phyloP scores from a whole-genome alignment of 176 grass and related monocot genomes.

The Leersia perrieri region DNA sequence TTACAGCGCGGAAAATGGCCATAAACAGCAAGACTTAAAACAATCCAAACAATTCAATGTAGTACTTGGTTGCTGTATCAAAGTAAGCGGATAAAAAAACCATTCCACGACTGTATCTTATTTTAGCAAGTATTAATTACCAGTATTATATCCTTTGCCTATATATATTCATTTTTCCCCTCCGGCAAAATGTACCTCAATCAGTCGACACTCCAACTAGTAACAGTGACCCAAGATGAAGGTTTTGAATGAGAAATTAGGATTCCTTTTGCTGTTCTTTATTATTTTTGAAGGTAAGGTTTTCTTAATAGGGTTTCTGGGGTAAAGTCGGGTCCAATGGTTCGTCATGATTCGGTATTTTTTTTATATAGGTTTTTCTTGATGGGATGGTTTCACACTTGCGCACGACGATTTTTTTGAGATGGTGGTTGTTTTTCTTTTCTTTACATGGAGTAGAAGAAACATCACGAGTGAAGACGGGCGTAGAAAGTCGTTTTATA shows the following conservation, averaged over 20 bases:
- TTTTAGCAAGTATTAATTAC: background rate
- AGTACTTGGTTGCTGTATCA: background rate
- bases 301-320: background rate
- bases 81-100: background rate
- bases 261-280: slow-evolving; percentile 6
- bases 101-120: background rate
- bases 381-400: no score
- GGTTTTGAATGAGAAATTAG: background rate
- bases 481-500: no score
- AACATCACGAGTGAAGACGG: no score
- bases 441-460: no score
- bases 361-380: no score
- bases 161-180: slow-evolving; percentile 13
- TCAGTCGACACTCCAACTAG: background rate
- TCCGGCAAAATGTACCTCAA: background rate
- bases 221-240: background rate
- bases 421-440: no score
- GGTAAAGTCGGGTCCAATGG: no score
- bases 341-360: no score
- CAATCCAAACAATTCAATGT: background rate
- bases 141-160: background rate
- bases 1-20: background rate
- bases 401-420: no score
- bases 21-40: background rate
- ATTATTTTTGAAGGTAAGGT: slow-evolving; percentile 22